Base-by-base conservation (phyloP, 2,329 filamentous ascomycete species). In the Tolypocladium cylindrosporum region DNA sequence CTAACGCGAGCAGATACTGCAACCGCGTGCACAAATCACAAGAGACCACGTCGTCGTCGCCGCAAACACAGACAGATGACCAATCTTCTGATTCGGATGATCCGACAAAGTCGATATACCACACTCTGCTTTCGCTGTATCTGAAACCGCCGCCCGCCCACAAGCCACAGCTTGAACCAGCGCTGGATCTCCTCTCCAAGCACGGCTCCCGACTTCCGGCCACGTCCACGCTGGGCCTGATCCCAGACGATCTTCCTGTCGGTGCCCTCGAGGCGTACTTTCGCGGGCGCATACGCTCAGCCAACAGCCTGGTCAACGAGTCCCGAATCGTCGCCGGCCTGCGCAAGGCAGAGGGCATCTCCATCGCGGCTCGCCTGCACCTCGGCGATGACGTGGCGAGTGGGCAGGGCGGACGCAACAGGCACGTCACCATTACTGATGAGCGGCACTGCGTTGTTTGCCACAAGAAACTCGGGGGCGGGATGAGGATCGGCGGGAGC, bases 191-290 rank as follows among this genome's bases (percentile, higher is more conserved):
- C 21, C 84, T 99, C n/a, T 91, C 89, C 50, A 90, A 90, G 65
- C 94, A 99, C 69, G 94, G 94, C 54, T 91, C 93, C 13, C 88
- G 94, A 13, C 83, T 99, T 7, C 93, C 95, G 0, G 91, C 94
- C 0, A 84, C 86, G 5, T 93, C 90, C 40, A 96, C 93, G 0
- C 79, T 99, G 9, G 85, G 88, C 24, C 80, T 99, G 27, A 92
- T 99, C 51, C 94, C 94, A 0, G 83, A 90, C 60, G 79, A 83
- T 4, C 82, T 97, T 9, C 87, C 91, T 0, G 84, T 97, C 9
- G 78, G 81, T 42, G 84, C 94, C 58, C 82, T 99, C 0, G 89
- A 92, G 67, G 88, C 88, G 16, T 99, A 99, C 74, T 97, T 99
- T 78, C 85, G 87, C 42, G 91, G 92, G 13, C 87, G 93, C 27